phyloP scores from a whole-genome alignment of 108 stramenopile genomes.

The Fragilariopsis cylindrus region DNA sequence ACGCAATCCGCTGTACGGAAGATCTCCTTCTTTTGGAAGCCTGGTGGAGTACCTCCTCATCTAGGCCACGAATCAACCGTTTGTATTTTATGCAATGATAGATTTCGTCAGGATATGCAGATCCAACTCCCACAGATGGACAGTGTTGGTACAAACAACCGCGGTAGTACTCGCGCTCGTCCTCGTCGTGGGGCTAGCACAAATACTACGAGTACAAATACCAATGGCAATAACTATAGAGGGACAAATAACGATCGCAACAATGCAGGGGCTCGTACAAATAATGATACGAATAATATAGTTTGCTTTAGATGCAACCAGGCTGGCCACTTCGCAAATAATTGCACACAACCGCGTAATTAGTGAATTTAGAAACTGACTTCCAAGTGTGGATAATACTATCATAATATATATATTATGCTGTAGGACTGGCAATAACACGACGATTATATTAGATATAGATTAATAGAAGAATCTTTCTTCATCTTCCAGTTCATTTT shows the following conservation, averaged over 20 bases:
- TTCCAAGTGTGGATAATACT: no score
- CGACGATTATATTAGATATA: no score
- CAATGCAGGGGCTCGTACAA: not conserved
- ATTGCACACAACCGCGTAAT: conserved; percentile 31
- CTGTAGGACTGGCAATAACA: no score
- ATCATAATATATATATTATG: no score
- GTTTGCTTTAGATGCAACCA: conserved; percentile 55
- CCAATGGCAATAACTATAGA: not conserved
- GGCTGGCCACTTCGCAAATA: conserved; percentile 57
- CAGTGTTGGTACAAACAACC: conserved; percentile 51
- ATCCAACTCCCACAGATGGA: conserved; percentile 63
- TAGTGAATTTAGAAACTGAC: not conserved
- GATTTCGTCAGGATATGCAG: conserved; percentile 65
- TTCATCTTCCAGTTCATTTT: no score
- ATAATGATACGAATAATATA: not conserved
- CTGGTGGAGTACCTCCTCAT: conserved; percentile 84
- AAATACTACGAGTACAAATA: not conserved
- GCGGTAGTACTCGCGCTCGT: not conserved
- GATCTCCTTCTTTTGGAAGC: conserved; percentile 70
- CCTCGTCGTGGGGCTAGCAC: not conserved
- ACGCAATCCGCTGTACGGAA: conserved; percentile 50
- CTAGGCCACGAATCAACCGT: conserved; percentile 53
- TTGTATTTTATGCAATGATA: conserved; percentile 78
- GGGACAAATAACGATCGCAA: not conserved
- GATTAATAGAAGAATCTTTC: no score